Evolutionary conservation across 2,329 filamentous ascomycete genomes (phyloP).

Genomic region (Colletotrichum sp.): DNA sequence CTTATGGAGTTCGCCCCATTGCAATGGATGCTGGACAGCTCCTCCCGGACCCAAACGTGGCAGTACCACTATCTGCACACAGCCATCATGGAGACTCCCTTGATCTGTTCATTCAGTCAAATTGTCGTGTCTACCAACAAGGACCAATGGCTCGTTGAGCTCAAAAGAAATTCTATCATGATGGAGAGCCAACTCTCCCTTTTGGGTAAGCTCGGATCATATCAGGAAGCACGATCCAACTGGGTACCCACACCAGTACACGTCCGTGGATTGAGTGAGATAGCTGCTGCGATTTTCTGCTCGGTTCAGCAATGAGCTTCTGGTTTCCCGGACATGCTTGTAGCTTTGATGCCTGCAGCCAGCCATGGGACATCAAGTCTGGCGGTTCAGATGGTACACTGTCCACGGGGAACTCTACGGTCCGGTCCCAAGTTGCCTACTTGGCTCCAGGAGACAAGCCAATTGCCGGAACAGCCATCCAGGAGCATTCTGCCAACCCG

Average conservation of each 20-base stretch:
- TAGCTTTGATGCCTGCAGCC: background rate
- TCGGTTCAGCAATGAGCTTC: background rate
- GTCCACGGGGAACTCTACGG: background rate
- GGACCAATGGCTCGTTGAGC: constrained; percentile 1
- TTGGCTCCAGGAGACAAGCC: background rate
- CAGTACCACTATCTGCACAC: constrained; percentile 1
- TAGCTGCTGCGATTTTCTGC: background rate
- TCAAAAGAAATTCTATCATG: background rate
- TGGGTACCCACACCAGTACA: background rate
- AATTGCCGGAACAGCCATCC: background rate
- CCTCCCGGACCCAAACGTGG: background rate
- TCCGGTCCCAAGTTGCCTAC: background rate
- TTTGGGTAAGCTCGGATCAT: constrained; percentile 6
- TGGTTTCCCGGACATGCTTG: background rate
- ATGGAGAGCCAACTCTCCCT: background rate
- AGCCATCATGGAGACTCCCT: background rate
- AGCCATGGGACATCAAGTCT: constrained; percentile 20
- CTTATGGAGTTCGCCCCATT: background rate
- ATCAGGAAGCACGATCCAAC: background rate
- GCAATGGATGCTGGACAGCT: background rate
- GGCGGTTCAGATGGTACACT: background rate
- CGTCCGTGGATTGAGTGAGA: background rate
- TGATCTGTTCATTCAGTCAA: background rate
- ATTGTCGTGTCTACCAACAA: background rate
- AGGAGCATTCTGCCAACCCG: background rate